Conservation (phyloP, 257 asterid species). For the Apocynum venetum region DNA sequence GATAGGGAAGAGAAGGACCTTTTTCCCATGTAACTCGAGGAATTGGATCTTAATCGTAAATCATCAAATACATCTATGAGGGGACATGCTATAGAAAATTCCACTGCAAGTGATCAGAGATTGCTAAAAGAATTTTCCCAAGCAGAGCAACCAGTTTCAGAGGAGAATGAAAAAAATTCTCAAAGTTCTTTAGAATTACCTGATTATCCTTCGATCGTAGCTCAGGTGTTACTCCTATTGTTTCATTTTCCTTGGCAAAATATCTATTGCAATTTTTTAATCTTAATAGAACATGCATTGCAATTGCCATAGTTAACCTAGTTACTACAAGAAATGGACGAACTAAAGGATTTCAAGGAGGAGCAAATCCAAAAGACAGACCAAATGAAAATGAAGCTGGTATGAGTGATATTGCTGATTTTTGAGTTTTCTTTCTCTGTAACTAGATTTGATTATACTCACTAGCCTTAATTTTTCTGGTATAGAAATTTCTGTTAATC, state of each 20-base stretch:
- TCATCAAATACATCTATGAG: constrained; percentile 21
- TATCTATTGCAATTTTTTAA: background rate
- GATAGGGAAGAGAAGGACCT: constrained; percentile 34
- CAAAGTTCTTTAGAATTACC: constrained; percentile 31
- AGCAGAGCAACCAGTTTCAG: constrained; percentile 29
- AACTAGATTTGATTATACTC: background rate
- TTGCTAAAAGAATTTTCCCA: constrained; percentile 30
- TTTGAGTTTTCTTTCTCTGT: background rate
- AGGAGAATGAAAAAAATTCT: constrained; percentile 22
- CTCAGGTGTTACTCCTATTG: constrained; percentile 44
- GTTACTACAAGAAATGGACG: constrained; percentile 51
- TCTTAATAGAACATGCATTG: background rate
- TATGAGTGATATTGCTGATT: constrained; percentile 21
- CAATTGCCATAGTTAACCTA: constrained; percentile 20
- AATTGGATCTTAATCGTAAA: constrained; percentile 32
- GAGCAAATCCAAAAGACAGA: constrained; percentile 42
- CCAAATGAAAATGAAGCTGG: constrained; percentile 61
- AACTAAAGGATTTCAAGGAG: constrained; percentile 42
- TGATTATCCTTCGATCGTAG: constrained; percentile 36
- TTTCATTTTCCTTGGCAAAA: constrained; percentile 2
- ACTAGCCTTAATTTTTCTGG: background rate
- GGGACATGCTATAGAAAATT: constrained; percentile 27
- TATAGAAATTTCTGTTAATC: background rate
- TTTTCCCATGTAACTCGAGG: constrained; percentile 50
- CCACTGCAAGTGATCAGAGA: constrained; percentile 28